phyloP scores from a whole-genome alignment of 441 rosid genomes.

The Populus tomentosa region DNA sequence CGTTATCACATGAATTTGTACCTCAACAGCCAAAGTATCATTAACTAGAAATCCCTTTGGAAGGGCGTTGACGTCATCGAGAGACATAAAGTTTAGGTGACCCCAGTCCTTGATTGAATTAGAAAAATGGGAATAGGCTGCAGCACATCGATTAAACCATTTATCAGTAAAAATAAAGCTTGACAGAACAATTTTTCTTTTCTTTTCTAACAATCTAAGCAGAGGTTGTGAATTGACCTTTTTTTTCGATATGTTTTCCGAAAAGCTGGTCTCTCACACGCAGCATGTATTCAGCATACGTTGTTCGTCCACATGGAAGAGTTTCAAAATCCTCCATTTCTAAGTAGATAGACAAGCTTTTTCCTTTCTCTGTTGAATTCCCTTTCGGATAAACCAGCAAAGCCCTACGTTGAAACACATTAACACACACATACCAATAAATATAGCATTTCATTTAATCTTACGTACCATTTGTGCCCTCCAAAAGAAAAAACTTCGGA shows the following conservation, averaged over 20 bases:
- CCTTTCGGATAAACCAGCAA: not conserved
- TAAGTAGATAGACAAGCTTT: not conserved
- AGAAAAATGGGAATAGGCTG: not conserved
- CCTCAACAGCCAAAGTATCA: slow-evolving; percentile 3
- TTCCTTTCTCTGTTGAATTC: not conserved
- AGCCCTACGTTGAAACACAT: too few species aligned
- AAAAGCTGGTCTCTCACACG: not conserved
- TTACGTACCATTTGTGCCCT: too few species aligned
- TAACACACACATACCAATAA: not conserved
- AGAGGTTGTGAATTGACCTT: not conserved
- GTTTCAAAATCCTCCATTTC: not conserved
- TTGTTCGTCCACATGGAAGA: not conserved
- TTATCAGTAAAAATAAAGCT: too few species aligned
- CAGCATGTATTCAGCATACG: not conserved
- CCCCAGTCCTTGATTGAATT: not conserved
- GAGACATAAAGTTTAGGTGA: not conserved
- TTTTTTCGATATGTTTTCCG: not conserved
- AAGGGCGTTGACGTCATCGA: not conserved
- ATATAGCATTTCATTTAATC: too few species aligned
- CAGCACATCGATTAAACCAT: not conserved
- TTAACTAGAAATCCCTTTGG: not conserved
- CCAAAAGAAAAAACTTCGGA: too few species aligned
- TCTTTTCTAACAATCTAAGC: not conserved
- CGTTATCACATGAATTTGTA: not conserved
- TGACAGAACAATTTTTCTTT: not conserved